Percentiles rank a stretch among this genome's conserved stretches.
Evolutionary conservation across 2,329 filamentous ascomycete genomes (phyloP).

Genomic region (Metarhizium album): DNA sequence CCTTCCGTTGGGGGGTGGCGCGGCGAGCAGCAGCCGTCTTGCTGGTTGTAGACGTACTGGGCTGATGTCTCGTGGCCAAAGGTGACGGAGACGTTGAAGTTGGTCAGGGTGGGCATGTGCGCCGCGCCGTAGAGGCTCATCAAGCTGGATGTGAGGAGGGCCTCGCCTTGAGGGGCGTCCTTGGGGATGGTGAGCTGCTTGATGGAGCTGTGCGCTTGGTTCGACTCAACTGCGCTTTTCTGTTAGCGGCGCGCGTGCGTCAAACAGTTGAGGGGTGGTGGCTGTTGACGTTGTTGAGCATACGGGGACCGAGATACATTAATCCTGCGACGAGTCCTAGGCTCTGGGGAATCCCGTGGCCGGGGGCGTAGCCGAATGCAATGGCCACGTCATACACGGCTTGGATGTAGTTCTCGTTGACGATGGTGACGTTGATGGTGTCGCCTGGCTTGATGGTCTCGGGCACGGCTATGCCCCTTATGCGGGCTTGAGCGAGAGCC

Average conservation of each 20-base stretch:
- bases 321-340: conserved; percentile 21
- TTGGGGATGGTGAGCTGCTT: conserved; percentile 17
- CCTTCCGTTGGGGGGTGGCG: too few species aligned
- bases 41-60: conserved; percentile 10
- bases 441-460: conserved; percentile 27
- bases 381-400: conserved; percentile 31
- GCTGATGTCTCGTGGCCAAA: conserved; percentile 16
- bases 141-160: conserved; percentile 16
- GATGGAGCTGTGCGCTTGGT: conserved; percentile 15
- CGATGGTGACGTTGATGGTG: conserved; percentile 26
- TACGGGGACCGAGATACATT: conserved; percentile 27
- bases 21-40: neutral
- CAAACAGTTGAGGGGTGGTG: too few species aligned
- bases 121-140: conserved; percentile 18
- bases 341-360: conserved; percentile 14
- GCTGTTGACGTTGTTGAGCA: conserved; percentile 4
- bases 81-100: conserved; percentile 17
- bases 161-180: conserved; percentile 10
- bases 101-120: conserved; percentile 9
- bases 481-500: conserved; percentile 24
- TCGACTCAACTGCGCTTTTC: conserved; percentile 13
- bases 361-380: conserved; percentile 26
- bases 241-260: neutral
- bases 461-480: conserved; percentile 32
- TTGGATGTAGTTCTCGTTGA: conserved; percentile 33